Percentiles rank a stretch among this genome's conserved stretches.
Evolutionary conservation across 352 stramenopile genomes (phyloP).

Genomic region (Blastocystis sp.): DNA sequence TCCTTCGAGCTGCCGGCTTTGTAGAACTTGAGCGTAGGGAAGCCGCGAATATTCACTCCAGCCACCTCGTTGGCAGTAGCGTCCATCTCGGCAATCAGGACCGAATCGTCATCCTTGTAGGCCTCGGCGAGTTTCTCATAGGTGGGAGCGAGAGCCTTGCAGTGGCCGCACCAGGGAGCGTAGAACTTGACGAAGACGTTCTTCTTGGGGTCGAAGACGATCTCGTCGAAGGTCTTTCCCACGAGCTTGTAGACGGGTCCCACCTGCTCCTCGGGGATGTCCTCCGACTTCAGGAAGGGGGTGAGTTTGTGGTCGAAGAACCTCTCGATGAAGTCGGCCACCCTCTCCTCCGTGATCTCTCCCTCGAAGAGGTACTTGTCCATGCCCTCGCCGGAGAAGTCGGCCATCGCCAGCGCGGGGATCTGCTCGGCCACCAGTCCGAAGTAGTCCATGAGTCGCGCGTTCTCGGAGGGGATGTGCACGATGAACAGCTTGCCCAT

Average conservation of each 20-base stretch:
- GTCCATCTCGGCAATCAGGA: conserved; percentile 90
- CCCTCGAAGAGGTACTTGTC: conserved; percentile 81
- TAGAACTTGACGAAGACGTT: conserved; percentile 85
- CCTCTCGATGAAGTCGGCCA: conserved; percentile 74
- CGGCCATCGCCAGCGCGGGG: conserved; percentile 77
- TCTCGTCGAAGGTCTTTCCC: conserved; percentile 81
- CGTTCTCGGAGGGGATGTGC: conserved; percentile 77
- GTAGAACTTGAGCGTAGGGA: conserved; percentile 90
- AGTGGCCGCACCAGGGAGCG: conserved; percentile 81
- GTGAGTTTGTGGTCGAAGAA: conserved; percentile 79
- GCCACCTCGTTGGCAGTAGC: conserved; percentile 88
- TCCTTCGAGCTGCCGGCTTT: conserved; percentile 67
- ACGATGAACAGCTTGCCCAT: conserved; percentile 83
- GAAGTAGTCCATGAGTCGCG: conserved; percentile 86
- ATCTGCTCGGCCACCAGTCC: conserved; percentile 78
- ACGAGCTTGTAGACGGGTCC: conserved; percentile 72
- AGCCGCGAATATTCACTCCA: conserved; percentile 82
- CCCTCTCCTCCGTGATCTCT: conserved; percentile 73
- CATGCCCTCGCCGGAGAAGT: conserved; percentile 80
- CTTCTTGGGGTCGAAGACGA: conserved; percentile 79
- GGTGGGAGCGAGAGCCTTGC: conserved; percentile 78
- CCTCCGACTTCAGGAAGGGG: conserved; percentile 83
- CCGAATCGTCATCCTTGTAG: conserved; percentile 79
- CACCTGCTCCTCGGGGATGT: conserved; percentile 66
- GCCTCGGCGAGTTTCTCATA: conserved; percentile 70